Evolutionary conservation across 2,329 filamentous ascomycete genomes (phyloP).

Genomic region (Fusarium continuum): DNA sequence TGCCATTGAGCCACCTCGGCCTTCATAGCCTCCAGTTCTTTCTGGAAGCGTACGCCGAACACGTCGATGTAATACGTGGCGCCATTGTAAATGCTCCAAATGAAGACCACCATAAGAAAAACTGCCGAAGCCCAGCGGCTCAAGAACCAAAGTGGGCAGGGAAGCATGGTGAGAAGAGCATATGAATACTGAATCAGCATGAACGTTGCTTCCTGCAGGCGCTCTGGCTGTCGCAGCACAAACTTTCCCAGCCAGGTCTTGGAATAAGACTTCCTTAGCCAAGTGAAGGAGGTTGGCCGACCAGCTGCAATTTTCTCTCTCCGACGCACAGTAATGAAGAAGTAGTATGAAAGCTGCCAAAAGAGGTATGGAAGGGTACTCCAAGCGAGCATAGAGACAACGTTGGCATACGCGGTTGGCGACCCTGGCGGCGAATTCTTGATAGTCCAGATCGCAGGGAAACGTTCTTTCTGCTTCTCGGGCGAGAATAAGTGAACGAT

Average conservation of each 20-base stretch:
- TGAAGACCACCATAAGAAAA: slow-evolving; percentile 86
- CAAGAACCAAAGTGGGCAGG: slow-evolving; percentile 95
- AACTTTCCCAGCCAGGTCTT: slow-evolving; percentile 88
- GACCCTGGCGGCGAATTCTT: slow-evolving; percentile 74
- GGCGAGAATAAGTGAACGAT: slow-evolving; percentile 82
- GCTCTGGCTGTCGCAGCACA: slow-evolving; percentile 79
- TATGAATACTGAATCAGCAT: slow-evolving; percentile 97
- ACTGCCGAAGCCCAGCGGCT: slow-evolving; percentile 79
- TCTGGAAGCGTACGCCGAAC: slow-evolving; percentile 96
- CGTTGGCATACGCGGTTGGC: slow-evolving; percentile 78
- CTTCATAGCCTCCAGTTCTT: slow-evolving; percentile 89
- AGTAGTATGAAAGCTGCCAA: slow-evolving; percentile 94
- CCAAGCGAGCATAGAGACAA: slow-evolving; percentile 90
- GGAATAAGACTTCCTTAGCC: slow-evolving; percentile 90
- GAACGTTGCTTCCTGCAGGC: slow-evolving; percentile 86
- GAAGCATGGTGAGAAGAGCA: slow-evolving; percentile 90
- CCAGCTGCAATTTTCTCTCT: slow-evolving; percentile 95
- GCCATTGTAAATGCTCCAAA: slow-evolving; percentile 96
- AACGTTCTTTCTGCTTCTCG: slow-evolving; percentile 72
- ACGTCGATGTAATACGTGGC: slow-evolving; percentile 98
- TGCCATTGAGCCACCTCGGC: slow-evolving; percentile 92
- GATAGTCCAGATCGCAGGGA: slow-evolving; percentile 87
- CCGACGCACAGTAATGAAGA: slow-evolving; percentile 94
- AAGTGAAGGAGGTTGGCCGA: slow-evolving; percentile 95
- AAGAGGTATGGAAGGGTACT: slow-evolving; percentile 90